phyloP scores from a whole-genome alignment of 2,329 filamentous ascomycete species.

The Drechslerella dactyloides region DNA sequence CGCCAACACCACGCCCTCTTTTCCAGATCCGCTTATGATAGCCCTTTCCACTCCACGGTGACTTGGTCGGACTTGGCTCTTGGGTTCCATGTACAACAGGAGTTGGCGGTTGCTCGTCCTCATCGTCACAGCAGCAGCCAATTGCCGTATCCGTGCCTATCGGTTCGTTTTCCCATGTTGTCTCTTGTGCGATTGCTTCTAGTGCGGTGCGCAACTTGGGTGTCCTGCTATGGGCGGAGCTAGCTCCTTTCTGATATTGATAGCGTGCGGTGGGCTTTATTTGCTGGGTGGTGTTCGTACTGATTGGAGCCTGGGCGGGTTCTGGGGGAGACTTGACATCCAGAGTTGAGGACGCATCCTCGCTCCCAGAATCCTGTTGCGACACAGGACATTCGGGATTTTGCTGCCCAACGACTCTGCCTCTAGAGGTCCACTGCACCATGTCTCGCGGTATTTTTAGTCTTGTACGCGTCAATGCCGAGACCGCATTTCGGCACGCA shows the following conservation, averaged over 20 bases:
- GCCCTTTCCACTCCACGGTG: constrained; percentile 27
- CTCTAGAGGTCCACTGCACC: constrained; percentile 34
- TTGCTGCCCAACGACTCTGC: constrained; percentile 16
- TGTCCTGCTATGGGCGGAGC: background rate
- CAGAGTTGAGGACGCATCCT: constrained; percentile 12
- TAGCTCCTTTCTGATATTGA: background rate
- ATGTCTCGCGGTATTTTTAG: constrained; percentile 39
- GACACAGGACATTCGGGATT: constrained; percentile 13
- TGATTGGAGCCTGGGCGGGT: background rate
- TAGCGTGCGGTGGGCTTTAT: background rate
- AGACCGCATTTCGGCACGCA: constrained; percentile 34
- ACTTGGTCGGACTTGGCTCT: constrained; percentile 13
- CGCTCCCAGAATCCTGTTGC: constrained; percentile 11
- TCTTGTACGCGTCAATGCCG: constrained; percentile 27
- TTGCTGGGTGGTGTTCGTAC: background rate
- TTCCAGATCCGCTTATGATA: constrained; percentile 46
- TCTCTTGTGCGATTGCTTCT: constrained; percentile 37
- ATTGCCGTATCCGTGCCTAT: constrained; percentile 15
- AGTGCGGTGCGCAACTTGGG: constrained; percentile 18
- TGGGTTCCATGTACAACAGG: background rate
- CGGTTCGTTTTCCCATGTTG: constrained; percentile 24
- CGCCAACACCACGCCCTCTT: constrained; percentile 42
- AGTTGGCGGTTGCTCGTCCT: constrained; percentile 14
- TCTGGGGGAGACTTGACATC: background rate
- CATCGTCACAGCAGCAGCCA: constrained; percentile 42